phyloP scores from a whole-genome alignment of 768 basidiomycete species.

The Hirschioporus abietinus region DNA sequence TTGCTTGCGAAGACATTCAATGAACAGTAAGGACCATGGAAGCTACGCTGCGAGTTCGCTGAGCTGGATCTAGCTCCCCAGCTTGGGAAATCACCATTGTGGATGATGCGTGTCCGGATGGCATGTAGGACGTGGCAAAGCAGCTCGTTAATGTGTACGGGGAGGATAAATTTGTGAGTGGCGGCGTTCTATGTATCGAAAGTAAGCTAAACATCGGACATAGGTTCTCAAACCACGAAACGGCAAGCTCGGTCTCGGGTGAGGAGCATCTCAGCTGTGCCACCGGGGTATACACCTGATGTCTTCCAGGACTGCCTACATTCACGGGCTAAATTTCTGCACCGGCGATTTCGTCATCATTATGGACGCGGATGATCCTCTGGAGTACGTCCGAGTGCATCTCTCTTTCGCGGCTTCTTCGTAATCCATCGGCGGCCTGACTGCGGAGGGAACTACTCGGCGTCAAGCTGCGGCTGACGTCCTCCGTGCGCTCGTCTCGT shows the following conservation, averaged over 20 bases:
- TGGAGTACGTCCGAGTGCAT: no score
- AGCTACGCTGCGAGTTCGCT: constrained; percentile 8
- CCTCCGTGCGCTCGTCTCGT: no score
- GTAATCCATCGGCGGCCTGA: no score
- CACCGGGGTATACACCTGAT: no score
- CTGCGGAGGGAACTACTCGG: no score
- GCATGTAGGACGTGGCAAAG: constrained; percentile 81
- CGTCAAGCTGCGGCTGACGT: no score
- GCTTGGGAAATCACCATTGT: constrained; percentile 88
- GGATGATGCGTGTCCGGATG: constrained; percentile 90
- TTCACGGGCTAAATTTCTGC: no score
- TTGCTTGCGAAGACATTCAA: no score
- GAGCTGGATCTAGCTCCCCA: constrained; percentile 45
- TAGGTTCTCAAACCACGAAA: constrained; percentile 82
- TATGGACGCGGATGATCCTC: constrained; percentile 97
- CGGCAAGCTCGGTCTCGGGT: constrained; percentile 85
- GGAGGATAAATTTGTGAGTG: constrained; percentile 72
- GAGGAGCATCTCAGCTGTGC: no score
- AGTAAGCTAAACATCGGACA: constrained; percentile 3
- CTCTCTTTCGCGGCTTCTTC: no score
- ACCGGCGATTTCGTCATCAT: constrained; percentile 97
- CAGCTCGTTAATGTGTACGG: constrained; percentile 80
- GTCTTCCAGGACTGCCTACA: no score
- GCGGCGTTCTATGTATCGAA: constrained; percentile 10
- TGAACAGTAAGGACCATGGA: constrained; percentile 53